Conservation (phyloP, 2,329 filamentous ascomycete genomes). For the Calonectria crousiana region DNA sequence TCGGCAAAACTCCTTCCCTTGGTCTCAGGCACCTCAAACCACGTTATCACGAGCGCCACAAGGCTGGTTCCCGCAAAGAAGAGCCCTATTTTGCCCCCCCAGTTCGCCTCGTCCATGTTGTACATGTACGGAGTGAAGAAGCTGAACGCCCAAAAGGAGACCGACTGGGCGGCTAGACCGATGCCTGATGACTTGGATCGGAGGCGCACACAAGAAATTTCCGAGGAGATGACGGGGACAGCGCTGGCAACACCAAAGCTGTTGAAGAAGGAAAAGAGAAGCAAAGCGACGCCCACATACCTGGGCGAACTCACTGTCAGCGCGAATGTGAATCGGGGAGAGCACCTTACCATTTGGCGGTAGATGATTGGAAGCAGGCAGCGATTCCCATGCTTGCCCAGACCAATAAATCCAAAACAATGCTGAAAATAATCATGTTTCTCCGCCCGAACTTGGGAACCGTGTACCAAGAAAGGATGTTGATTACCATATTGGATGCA, state of each 20-base stretch:
- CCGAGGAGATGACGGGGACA: background rate
- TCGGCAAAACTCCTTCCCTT: conserved; percentile 10
- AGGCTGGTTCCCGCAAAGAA: conserved; percentile 14
- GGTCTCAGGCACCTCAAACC: conserved; percentile 12
- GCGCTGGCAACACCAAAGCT: background rate
- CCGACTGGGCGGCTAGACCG: conserved; percentile 3
- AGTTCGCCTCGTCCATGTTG: conserved; percentile 24
- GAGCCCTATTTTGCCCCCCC: conserved; percentile 17
- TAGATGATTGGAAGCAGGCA: background rate
- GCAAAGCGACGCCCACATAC: background rate
- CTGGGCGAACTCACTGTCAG: background rate
- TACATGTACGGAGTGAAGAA: conserved; percentile 28
- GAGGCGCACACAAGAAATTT: conserved; percentile 17
- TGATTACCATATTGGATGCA: background rate
- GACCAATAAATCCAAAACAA: background rate
- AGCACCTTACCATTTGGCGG: background rate
- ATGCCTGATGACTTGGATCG: conserved; percentile 2
- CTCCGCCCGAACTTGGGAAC: background rate
- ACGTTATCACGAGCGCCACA: background rate
- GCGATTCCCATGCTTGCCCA: background rate
- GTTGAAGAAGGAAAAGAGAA: background rate
- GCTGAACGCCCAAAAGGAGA: background rate
- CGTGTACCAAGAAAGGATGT: background rate
- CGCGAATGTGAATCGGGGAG: background rate
- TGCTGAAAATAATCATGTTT: conserved; percentile 4